phyloP scores from a whole-genome alignment of 1,284 basidiomycete genomes.

The Ceratobasidium sp. region DNA sequence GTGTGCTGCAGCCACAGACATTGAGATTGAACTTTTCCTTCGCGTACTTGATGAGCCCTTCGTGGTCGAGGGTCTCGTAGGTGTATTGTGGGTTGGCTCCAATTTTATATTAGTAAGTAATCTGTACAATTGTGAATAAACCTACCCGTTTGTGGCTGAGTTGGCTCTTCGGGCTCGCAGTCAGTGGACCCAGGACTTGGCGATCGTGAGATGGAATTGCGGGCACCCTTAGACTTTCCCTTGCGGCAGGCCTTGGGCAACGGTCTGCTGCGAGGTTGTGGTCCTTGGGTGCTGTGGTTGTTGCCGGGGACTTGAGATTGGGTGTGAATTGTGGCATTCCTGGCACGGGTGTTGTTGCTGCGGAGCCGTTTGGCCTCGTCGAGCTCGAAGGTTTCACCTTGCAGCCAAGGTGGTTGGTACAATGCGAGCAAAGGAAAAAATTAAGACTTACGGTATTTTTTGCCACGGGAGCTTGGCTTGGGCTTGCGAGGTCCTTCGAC shows the following conservation, averaged over 20 bases:
- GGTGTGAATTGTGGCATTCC: neutral
- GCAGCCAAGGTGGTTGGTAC: neutral
- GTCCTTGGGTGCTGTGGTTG: neutral
- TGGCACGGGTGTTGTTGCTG: neutral
- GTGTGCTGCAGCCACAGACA: neutral
- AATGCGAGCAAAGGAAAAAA: neutral
- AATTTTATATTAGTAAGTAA: neutral
- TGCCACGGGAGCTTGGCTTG: neutral
- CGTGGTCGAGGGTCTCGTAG: constrained; percentile 18
- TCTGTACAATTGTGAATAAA: neutral
- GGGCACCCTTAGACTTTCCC: neutral
- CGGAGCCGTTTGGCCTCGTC: neutral
- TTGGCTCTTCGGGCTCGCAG: neutral
- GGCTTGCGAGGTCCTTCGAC: neutral
- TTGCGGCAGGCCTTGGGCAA: neutral
- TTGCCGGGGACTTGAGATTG: neutral
- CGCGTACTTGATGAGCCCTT: constrained; percentile 17
- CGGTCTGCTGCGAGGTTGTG: neutral
- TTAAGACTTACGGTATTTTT: neutral
- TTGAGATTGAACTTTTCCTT: constrained; percentile 15
- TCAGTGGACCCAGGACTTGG: neutral
- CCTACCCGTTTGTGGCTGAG: neutral
- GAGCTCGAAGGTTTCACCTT: neutral
- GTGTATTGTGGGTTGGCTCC: neutral
- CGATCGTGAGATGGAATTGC: neutral